Evolutionary conservation across 768 basidiomycete genomes (phyloP).

Genomic region (Cyclocybe aegerita): DNA sequence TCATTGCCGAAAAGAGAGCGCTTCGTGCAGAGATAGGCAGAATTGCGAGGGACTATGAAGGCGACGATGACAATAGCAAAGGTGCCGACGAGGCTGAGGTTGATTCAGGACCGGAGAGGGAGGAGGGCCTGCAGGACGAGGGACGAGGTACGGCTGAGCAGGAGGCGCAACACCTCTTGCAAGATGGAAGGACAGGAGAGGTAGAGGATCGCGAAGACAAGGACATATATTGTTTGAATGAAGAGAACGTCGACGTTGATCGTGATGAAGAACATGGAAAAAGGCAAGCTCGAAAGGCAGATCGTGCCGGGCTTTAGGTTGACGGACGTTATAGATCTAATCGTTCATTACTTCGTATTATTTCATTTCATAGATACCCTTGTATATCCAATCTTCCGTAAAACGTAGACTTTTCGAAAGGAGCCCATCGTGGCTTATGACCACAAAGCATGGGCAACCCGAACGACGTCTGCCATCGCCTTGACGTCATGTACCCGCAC

Average conservation of each 20-base stretch:
- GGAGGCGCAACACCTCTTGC: neutral
- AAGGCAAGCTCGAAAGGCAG: conserved; percentile 2
- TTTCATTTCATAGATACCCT: too few species aligned
- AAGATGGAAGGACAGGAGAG: neutral
- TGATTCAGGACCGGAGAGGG: neutral
- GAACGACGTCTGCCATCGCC: conserved; percentile 73
- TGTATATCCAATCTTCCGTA: too few species aligned
- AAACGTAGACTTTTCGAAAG: neutral
- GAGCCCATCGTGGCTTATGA: neutral
- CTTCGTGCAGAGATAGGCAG: conserved; percentile 52
- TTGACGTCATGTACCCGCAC: conserved; percentile 82
- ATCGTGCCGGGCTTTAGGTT: neutral
- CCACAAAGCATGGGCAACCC: conserved; percentile 65
- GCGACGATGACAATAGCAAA: conserved; percentile 21
- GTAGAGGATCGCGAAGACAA: neutral
- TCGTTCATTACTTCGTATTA: too few species aligned
- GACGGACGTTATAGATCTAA: too few species aligned
- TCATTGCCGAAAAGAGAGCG: conserved; percentile 46
- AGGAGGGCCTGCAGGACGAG: neutral
- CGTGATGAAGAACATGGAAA: neutral
- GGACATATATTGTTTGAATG: neutral
- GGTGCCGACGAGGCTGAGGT: neutral
- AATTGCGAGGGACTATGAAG: conserved; percentile 64
- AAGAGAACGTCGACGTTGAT: neutral
- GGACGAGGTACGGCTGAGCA: neutral